Evolutionary conservation across 495 filamentous ascomycete genomes (phyloP).

Genomic region (Aspergillus ellipticus): DNA sequence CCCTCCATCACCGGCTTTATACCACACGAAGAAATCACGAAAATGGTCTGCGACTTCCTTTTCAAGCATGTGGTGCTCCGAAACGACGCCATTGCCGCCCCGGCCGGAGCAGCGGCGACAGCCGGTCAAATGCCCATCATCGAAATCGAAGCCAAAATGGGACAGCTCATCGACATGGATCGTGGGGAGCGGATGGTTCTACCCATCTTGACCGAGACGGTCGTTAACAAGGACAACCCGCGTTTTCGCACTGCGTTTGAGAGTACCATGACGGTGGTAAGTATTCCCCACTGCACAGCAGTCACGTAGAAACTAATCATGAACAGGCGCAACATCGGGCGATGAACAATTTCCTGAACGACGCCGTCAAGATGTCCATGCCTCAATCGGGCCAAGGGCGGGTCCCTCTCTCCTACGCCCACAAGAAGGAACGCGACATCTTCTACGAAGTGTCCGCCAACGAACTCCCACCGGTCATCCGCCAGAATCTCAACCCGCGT

Average conservation of each 20-base stretch:
- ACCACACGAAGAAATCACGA: conserved; percentile 65
- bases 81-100: conserved; percentile 45
- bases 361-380: conserved; percentile 49
- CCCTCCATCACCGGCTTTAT: conserved; percentile 62
- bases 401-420: conserved; percentile 72
- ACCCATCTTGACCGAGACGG: conserved; percentile 60
- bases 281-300: conserved; percentile 18
- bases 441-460: conserved; percentile 72
- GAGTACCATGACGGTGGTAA: conserved; percentile 82
- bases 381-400: conserved; percentile 42
- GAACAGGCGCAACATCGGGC: conserved; percentile 67
- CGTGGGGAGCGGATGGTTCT: conserved; percentile 63
- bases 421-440: conserved; percentile 73
- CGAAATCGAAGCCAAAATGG: conserved; percentile 91
- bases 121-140: conserved; percentile 63
- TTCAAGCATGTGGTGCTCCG: conserved; percentile 62
- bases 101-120: conserved; percentile 44
- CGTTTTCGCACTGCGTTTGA: conserved; percentile 57
- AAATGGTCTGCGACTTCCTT: conserved; percentile 69
- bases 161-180: conserved; percentile 68
- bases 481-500: conserved; percentile 53
- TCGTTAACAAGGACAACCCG: conserved; percentile 53
- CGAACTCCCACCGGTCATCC: conserved; percentile 51
- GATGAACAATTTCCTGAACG: conserved; percentile 79
- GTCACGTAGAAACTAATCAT: conserved; percentile 1